These are phyloP conservation scores for Volvariella volvacea DNA, from an alignment of 1,284 basidiomycete species.

Conservation along the genomic window DNA sequence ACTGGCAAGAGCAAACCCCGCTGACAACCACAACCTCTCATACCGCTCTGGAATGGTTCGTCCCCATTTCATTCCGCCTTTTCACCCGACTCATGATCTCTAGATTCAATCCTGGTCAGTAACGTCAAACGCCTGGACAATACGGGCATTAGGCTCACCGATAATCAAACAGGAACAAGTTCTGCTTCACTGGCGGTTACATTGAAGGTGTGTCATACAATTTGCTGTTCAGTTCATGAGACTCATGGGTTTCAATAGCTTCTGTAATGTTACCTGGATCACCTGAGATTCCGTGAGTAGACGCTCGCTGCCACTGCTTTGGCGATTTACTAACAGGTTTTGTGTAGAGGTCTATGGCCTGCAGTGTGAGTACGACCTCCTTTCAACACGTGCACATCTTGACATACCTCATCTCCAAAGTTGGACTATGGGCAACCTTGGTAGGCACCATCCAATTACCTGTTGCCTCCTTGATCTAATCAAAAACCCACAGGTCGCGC, in stretches of 20 bases:
- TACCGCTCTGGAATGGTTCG: conserved; percentile 34
- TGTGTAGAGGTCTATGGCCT: conserved; percentile 63
- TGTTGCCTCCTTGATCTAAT: background rate
- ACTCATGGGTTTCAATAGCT: conserved; percentile 26
- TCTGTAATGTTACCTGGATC: conserved; percentile 53
- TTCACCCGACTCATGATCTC: background rate
- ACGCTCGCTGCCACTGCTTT: background rate
- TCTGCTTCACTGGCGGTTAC: conserved; percentile 79
- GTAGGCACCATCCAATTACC: conserved; percentile 23
- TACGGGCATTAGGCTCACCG: background rate
- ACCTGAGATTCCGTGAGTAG: conserved; percentile 37
- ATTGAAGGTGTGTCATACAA: conserved; percentile 46
- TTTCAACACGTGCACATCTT: background rate
- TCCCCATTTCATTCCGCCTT: conserved; percentile 1
- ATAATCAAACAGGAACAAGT: conserved; percentile 40
- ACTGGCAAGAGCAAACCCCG: conserved; percentile 20
- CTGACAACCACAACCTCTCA: conserved; percentile 28
- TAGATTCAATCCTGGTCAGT: conserved; percentile 31
- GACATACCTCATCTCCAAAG: conserved; percentile 22
- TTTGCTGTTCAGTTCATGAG: conserved; percentile 10
- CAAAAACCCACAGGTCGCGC: conserved; percentile 42
- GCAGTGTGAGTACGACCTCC: conserved; percentile 35
- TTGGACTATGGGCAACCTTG: conserved; percentile 78
- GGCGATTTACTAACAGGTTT: background rate
- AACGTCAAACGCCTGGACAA: too few species aligned